These are phyloP conservation scores for Psilocybe tampanensis DNA, from an alignment of 768 basidiomycete species.

Conservation along the genomic window DNA sequence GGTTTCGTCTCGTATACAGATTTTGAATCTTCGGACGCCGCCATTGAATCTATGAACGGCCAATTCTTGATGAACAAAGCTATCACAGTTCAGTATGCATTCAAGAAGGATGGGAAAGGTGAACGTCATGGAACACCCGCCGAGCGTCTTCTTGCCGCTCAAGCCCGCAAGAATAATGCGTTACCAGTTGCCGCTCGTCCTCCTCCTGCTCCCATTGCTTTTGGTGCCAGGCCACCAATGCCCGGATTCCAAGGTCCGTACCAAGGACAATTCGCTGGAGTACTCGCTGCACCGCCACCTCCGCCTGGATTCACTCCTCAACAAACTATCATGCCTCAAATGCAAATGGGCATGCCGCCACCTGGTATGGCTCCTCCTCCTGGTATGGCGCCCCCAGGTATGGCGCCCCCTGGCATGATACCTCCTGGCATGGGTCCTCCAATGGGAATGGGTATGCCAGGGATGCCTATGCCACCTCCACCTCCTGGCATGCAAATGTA, in stretches of 20 bases:
- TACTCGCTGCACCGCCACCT: conserved; percentile 78
- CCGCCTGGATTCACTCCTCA: conserved; percentile 80
- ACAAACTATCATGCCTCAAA: conserved; percentile 62
- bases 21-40: conserved; percentile 96
- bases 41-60: conserved; percentile 94
- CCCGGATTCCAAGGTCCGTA: conserved; percentile 77
- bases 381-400: conserved; percentile 32
- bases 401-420: conserved; percentile 34
- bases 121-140: conserved; percentile 96
- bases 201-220: conserved; percentile 73
- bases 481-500: conserved; percentile 32
- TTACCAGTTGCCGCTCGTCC: conserved; percentile 78
- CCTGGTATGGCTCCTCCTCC: conserved; percentile 36
- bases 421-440: conserved; percentile 24
- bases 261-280: conserved; percentile 94
- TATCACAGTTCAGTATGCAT: conserved; percentile 95
- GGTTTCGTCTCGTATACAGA: conserved; percentile 98
- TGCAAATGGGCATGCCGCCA: conserved; percentile 43
- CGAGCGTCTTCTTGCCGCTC: conserved; percentile 93
- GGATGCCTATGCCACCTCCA: conserved; percentile 26
- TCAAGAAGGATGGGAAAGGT: conserved; percentile 99
- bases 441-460: conserved; percentile 15
- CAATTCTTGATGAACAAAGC: conserved; percentile 99
- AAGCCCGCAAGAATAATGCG: conserved; percentile 95
- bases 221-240: conserved; percentile 66